These are phyloP conservation scores for Cicer cuneatum DNA, from an alignment of 306 rosid genomes.

Conservation along the genomic window DNA sequence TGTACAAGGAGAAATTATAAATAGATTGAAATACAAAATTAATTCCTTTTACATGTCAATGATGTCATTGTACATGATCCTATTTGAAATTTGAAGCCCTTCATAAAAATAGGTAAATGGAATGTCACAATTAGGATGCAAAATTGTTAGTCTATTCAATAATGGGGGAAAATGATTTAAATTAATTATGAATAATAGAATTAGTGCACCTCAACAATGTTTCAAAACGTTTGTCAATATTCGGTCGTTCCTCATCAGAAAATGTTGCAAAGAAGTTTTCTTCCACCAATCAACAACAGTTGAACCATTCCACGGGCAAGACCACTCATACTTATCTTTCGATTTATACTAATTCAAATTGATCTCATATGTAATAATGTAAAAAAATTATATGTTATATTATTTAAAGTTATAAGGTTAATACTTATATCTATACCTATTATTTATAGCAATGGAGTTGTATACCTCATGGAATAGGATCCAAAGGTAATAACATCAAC, in stretches of 20 bases:
- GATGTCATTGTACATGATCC: conserved; percentile 12
- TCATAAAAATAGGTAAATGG: too few relatives aligned
- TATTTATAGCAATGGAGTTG: neutral
- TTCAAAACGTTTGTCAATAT: conserved; percentile 69
- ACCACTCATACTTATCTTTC: conserved; percentile 56
- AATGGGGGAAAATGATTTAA: too few relatives aligned
- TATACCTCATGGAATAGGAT: conserved; percentile 58
- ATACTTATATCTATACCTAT: too few relatives aligned
- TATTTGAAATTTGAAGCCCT: neutral
- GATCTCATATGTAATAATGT: conserved; percentile 45
- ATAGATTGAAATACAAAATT: conserved; percentile 17
- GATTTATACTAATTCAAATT: conserved; percentile 29
- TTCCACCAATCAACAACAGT: conserved; percentile 68
- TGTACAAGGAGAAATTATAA: conserved; percentile 14
- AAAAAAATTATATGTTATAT: conserved; percentile 31
- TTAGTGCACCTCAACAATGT: conserved; percentile 63
- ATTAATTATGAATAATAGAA: too few relatives aligned
- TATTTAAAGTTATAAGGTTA: neutral
- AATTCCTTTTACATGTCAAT: conserved; percentile 6
- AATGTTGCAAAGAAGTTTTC: conserved; percentile 49
- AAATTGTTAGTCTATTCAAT: too few relatives aligned
- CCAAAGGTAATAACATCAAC: conserved; percentile 54
- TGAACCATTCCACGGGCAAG: conserved; percentile 76
- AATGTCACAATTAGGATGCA: too few relatives aligned
- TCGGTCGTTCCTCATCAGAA: conserved; percentile 52